Percentiles rank a stretch among this genome's conserved stretches.
These are phyloP conservation scores for Gymnopus androsaceus DNA, from an alignment of 1,284 basidiomycete genomes.

Conservation along the genomic window DNA sequence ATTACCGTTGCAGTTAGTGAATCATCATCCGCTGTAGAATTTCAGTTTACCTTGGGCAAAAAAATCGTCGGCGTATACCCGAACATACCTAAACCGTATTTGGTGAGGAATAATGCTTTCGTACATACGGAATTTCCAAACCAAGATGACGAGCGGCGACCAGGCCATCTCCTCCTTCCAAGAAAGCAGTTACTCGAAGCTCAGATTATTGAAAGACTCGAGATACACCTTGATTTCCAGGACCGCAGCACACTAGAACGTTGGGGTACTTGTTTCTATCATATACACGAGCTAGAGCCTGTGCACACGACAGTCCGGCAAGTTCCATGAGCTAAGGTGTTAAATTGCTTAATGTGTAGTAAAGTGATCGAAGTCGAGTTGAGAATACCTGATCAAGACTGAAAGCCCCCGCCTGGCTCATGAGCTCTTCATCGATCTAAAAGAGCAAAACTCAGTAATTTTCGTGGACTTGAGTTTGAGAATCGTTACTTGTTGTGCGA, in stretches of 20 bases:
- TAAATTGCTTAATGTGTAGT: constrained; percentile 28
- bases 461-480: constrained; percentile 46
- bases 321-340: constrained; percentile 94
- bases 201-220: constrained; percentile 27
- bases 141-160: constrained; percentile 95
- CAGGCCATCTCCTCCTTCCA: constrained; percentile 84
- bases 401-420: constrained; percentile 83
- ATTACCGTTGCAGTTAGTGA: neutral
- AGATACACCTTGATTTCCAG: constrained; percentile 82
- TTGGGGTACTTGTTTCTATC: constrained; percentile 63
- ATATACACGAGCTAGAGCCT: constrained; percentile 81
- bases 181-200: neutral
- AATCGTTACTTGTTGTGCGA: constrained; percentile 77
- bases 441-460: constrained; percentile 26
- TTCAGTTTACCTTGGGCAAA: constrained; percentile 80
- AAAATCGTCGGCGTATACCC: constrained; percentile 85
- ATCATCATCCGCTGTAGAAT: neutral
- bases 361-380: neutral
- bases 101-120: neutral
- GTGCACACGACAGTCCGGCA: constrained; percentile 95
- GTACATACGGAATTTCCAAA: constrained; percentile 40
- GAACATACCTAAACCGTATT: constrained; percentile 69
- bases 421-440: constrained; percentile 91
- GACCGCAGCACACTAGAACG: constrained; percentile 93
- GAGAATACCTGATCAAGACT: constrained; percentile 80